These are phyloP conservation scores for Acidomyces sp. DNA, from an alignment of 495 filamentous ascomycete species.

Conservation along the genomic window DNA sequence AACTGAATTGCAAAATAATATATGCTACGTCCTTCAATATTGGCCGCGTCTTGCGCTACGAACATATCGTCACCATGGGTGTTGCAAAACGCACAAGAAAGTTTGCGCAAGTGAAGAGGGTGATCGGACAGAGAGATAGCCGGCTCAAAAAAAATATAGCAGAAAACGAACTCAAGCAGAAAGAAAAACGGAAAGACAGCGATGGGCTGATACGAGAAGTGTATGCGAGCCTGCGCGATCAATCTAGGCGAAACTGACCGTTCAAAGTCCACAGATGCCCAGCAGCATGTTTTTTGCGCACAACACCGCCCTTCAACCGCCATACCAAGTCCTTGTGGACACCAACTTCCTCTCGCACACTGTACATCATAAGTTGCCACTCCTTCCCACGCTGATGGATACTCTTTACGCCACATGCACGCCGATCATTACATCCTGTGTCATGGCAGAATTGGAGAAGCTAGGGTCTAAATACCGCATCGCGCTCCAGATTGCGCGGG, in stretches of 20 bases:
- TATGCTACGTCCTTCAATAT: too few relatives aligned
- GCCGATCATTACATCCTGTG: constrained; percentile 60
- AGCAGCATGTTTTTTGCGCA: constrained; percentile 88
- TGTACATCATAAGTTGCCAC: constrained; percentile 76
- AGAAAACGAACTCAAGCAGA: constrained; percentile 37
- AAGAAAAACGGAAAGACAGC: constrained; percentile 42
- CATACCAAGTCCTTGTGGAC: constrained; percentile 71
- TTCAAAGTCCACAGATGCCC: constrained; percentile 37
- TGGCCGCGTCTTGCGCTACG: too few relatives aligned
- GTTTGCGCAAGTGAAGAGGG: constrained; percentile 36
- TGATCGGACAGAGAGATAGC: constrained; percentile 38
- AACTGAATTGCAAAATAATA: too few relatives aligned
- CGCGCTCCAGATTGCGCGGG: constrained; percentile 79
- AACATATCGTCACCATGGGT: constrained; percentile 30
- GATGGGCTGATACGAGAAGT: constrained; percentile 53
- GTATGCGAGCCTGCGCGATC: constrained; percentile 26
- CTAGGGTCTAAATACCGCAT: constrained; percentile 80
- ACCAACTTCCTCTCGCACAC: constrained; percentile 92
- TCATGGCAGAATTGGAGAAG: constrained; percentile 78
- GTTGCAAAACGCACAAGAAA: constrained; percentile 37
- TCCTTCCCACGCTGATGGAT: constrained; percentile 81
- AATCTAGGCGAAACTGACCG: not conserved
- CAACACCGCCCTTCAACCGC: constrained; percentile 80
- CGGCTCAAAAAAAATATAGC: constrained; percentile 41
- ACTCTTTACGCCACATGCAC: constrained; percentile 54